Percentiles rank a stretch among this genome's conserved stretches.
Evolutionary conservation across 164 flowering plant species (phyloP).

Genomic region (Magnolia officinalis): DNA sequence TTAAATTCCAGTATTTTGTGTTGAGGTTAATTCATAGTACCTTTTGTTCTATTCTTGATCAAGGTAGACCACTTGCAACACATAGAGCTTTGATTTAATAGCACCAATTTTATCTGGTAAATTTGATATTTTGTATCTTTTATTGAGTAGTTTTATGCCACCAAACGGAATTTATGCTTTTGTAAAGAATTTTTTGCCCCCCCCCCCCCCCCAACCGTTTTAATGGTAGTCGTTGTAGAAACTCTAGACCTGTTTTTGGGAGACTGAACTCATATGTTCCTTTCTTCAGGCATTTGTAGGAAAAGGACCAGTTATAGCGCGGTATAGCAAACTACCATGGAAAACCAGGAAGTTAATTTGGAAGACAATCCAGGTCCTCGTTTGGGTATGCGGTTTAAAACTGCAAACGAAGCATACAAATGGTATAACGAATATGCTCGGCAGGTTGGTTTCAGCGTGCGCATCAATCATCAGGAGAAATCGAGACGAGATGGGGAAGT

Average conservation of each 20-base stretch:
- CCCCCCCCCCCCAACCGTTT: too few species aligned
- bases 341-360: constrained; percentile 1
- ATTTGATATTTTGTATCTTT: background rate
- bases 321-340: background rate
- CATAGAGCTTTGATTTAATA: background rate
- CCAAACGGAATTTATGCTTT: too few species aligned
- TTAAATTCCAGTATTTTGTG: background rate
- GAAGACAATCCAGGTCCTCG: constrained; percentile 2
- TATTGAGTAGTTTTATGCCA: background rate
- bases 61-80: background rate
- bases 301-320: background rate
- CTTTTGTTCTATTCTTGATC: background rate
- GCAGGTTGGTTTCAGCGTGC: constrained; percentile 10
- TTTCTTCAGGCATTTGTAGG: constrained; percentile 4
- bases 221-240: background rate
- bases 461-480: constrained; percentile 4
- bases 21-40: background rate
- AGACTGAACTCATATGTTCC: background rate
- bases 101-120: background rate
- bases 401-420: constrained; percentile 1
- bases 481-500: constrained; percentile 8
- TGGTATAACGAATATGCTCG: constrained; percentile 14
- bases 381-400: constrained; percentile 4
- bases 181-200: too few species aligned
- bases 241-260: background rate